Evolutionary conservation across 2,329 filamentous ascomycete species (phyloP), one percentile per base, ranked within the genome.

Genomic region (Grosmannia serpens): DNA sequence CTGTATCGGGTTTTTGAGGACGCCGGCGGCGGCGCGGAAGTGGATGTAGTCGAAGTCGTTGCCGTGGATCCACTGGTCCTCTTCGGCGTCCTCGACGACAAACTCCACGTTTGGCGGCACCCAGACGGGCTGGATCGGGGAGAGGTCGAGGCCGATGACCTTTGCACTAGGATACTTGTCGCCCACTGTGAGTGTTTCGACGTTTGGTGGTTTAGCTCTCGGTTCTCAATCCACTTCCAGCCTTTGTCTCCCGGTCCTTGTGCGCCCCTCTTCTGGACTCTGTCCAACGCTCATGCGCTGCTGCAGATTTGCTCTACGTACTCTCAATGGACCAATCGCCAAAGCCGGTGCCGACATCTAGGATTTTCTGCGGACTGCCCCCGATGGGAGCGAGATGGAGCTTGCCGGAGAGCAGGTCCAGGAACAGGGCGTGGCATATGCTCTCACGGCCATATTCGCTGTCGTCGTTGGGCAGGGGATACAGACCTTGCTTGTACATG

Each of bases 1-100:
- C 10, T 65, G 70, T 3, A 70, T 69, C 75, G 79, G 82, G 64
- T 83, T 73, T 52, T 72, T 76, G 54, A 84, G 74, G 2, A 75
- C 74, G 67, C 75, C 75, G n/a, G 79, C 76, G 0, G 77, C 77
- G 58, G 81, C 77, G 3, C 83, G 74, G 26, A 78, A 75, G 66
- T 85, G 82, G n/a, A 84, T 75, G 61, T 80, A 82, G 65, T 85
- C 81, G 60, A 81, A 84, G 59, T 78, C 74, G 58, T 78, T 74
- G 10, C 76, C 77, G 60, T 82, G 76, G 11, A 81, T 67, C 81
- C 81, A 84, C 4, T 76, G 73, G 58, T 68, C 66, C 49, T 75
- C 75, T 64, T 84, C 80, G 29, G 79, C 73, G 61, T 84, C 81
- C 59, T 84, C 81, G 46, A 62, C 55, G 55, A 62, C 53, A 49